These are phyloP conservation scores for Apophysomyces elegans DNA, from an alignment of 371 early-diverging fungal species.

Conservation along the genomic window DNA sequence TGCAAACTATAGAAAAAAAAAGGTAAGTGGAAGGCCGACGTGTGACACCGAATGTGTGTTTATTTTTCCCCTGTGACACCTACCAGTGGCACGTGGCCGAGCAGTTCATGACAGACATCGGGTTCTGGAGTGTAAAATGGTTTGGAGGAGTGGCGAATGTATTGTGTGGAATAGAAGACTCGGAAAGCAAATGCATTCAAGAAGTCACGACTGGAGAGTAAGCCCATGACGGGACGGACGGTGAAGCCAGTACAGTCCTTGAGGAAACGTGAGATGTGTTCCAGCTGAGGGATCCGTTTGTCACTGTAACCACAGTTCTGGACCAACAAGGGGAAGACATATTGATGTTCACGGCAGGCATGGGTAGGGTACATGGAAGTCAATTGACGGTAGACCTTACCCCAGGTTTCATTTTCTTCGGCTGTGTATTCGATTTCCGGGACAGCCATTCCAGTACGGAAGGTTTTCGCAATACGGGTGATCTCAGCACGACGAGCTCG, in stretches of 20 bases:
- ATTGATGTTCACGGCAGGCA: slow-evolving; percentile 92
- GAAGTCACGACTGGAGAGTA: slow-evolving; percentile 93
- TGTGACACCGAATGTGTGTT: not conserved
- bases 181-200: slow-evolving; percentile 97
- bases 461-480: slow-evolving; percentile 83
- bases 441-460: slow-evolving; percentile 81
- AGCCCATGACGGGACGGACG: slow-evolving; percentile 94
- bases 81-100: slow-evolving; percentile 79
- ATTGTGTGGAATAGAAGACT: slow-evolving; percentile 97
- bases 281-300: slow-evolving; percentile 90
- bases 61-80: slow-evolving; percentile 3
- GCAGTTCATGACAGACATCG: slow-evolving; percentile 86
- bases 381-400: slow-evolving; percentile 80
- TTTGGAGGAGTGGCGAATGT: slow-evolving; percentile 90
- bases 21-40: not conserved
- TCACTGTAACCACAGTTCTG: slow-evolving; percentile 92
- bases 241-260: slow-evolving; percentile 97
- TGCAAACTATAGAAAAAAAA: slow-evolving; percentile 65
- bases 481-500: slow-evolving; percentile 88
- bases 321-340: slow-evolving; percentile 88
- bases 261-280: slow-evolving; percentile 89
- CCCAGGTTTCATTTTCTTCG: slow-evolving; percentile 87
- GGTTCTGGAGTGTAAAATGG: slow-evolving; percentile 97
- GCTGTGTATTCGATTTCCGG: slow-evolving; percentile 88
- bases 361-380: slow-evolving; percentile 81